Conservation (phyloP, 1,284 basidiomycete species). For the Rhodotorula sp. region DNA sequence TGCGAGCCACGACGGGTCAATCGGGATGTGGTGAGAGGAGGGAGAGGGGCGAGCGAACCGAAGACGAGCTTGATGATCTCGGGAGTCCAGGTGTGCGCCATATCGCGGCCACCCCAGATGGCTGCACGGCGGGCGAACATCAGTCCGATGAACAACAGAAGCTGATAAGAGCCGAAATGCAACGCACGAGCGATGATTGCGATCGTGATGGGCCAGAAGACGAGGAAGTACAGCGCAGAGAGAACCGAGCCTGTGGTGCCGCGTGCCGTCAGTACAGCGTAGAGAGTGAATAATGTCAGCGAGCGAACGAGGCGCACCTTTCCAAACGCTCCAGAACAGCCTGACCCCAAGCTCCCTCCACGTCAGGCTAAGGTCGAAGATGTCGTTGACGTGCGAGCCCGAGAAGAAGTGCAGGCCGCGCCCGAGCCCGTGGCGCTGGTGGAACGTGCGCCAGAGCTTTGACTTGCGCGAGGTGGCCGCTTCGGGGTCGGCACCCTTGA, state of each 20-base stretch:
- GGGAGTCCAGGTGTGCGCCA: constrained; percentile 49
- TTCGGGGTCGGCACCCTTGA: constrained; percentile 29
- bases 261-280: constrained; percentile 2
- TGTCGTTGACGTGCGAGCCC: constrained; percentile 49
- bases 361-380: constrained; percentile 44
- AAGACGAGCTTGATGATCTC: constrained; percentile 50
- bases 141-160: background rate
- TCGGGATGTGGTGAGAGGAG: too few species aligned
- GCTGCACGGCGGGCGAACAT: constrained; percentile 30
- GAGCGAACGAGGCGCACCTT: constrained; percentile 26
- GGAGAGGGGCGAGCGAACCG: constrained; percentile 28
- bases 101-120: constrained; percentile 46
- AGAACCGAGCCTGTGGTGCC: constrained; percentile 48
- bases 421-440: constrained; percentile 40
- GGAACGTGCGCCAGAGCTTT: constrained; percentile 39
- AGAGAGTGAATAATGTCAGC: constrained; percentile 31
- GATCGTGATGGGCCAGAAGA: constrained; percentile 51
- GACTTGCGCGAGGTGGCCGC: constrained; percentile 22
- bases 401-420: constrained; percentile 47
- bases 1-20: background rate
- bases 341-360: constrained; percentile 39
- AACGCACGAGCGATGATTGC: constrained; percentile 46
- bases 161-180: background rate
- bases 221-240: constrained; percentile 50
- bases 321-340: constrained; percentile 49